phyloP scores from a whole-genome alignment of 1,139 yeast species.

The Pichia sp. region DNA sequence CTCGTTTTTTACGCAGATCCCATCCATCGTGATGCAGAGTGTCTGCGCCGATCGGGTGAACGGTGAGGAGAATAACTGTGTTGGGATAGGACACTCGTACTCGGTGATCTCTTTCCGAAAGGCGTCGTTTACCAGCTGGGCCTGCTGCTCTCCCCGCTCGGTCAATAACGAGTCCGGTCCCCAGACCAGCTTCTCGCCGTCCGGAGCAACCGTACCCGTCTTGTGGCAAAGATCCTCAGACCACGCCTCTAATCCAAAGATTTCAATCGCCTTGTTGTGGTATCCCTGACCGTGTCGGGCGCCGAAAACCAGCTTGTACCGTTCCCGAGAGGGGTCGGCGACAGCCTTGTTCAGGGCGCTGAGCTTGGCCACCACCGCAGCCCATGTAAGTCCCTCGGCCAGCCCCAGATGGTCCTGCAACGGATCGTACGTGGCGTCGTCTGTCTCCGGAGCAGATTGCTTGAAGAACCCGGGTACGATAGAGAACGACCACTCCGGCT shows the following conservation, averaged over 20 bases:
- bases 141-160: conserved; percentile 45
- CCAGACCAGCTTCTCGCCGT: conserved; percentile 49
- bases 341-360: conserved; percentile 37
- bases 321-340: conserved; percentile 29
- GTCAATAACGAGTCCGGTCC: conserved; percentile 70
- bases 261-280: conserved; percentile 59
- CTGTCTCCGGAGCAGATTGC: conserved; percentile 44
- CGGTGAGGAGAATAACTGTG: conserved; percentile 57
- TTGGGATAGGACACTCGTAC: conserved; percentile 52
- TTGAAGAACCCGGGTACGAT: conserved; percentile 48
- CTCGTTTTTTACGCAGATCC: conserved; percentile 32
- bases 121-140: conserved; percentile 31
- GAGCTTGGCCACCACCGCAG: conserved; percentile 35
- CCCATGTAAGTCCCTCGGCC: conserved; percentile 41
- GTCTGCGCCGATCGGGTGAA: conserved; percentile 61
- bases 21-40: conserved; percentile 54
- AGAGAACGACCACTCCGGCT: conserved; percentile 40
- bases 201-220: conserved; percentile 38
- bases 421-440: conserved; percentile 48
- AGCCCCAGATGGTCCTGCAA: conserved; percentile 47
- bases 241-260: conserved; percentile 59
- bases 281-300: conserved; percentile 81
- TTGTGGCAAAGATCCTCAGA: conserved; percentile 52
- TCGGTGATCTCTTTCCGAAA: conserved; percentile 25
- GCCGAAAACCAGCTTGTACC: conserved; percentile 53